Base-by-base conservation (phyloP, 106 monocot genomes). In the Acorus calamus region DNA sequence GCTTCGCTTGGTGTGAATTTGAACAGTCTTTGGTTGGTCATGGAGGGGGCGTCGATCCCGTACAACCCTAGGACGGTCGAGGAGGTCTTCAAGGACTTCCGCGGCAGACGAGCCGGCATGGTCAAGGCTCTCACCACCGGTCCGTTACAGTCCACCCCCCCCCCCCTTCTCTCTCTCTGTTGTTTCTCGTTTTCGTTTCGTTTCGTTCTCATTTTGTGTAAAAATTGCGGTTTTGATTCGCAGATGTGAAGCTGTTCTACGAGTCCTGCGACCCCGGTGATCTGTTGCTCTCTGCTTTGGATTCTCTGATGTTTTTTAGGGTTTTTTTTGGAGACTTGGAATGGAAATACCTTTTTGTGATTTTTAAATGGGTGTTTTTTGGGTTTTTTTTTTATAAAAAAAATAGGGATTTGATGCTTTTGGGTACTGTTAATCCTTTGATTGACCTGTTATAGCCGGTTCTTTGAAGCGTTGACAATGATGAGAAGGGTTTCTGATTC, bases 51-150 rank as follows among this genome's bases (percentile, higher is more conserved):
- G 4, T 61, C 59, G 48, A 73, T 68, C 11, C 42, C 81, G 4
- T 75, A 78, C 74, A 66, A 66, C 50, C 62, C 81, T 60, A 71
- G 85, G 50, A 75, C 85, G 50, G 70, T 80, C 60, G 84, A 84
- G 73, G 80, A 84, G 59, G 84, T 84, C 12, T 84, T 84, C 55
- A 70, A 81, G 66, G 85, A 85, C 59, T 81, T 74, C 65, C 60
- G 78, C 6, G 85, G 81, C 11, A 63, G 85, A 43, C 76, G 85
- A 7, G 81, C 81, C 45, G 85, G 81, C 50, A 71, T 85, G 66
- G 75, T 85, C 68, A 85, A 85, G 69, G 85, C 85, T 2, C 85
- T 85, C 65, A 85, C 85, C 43, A 81, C 85, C 12, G 85, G 85
- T 28, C 28, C 28, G 28, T 28, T 28, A 28, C 28, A 28, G 28